Base-by-base conservation (phyloP, 192 early-diverging fungal genomes). In the Diversispora eburnea region DNA sequence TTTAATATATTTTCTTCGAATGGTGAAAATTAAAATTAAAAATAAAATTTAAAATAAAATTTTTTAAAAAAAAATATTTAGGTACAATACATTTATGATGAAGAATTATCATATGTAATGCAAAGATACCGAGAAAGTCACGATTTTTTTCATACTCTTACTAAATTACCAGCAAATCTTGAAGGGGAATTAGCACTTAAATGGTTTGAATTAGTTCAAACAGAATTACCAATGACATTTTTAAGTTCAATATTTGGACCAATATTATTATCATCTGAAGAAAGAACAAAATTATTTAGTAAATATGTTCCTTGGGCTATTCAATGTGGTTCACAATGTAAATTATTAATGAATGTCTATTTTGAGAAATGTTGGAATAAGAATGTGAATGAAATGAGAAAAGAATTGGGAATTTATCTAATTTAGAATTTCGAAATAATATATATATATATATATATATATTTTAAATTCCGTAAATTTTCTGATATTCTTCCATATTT, bases 181-280 rank as follows among this genome's bases (percentile, higher is more conserved):
- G 92, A 94, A 74, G 93, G 89, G 46, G 97, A 99, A 84, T 83
- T 98, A 65, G 95, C 91, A 5, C 84, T 99, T 49, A 99, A 99
- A 84, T 93, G 92, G 88, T 93, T 97, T 76, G 97, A 99, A 79
- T 89, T 91, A 80, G 85, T 84, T 10, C 97, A 99, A 76, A 95
- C 91, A 2, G 94, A 93, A 3, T 77, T 99, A 62, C 97, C 97
- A 12, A 90, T 99, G 78, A 89, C 92, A 0, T 80, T 90, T 78
- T 77, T 97, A n/a, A 86, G 89, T 13, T 91, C 91, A n/a, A 67
- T 92, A 6, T 84, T 93, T 78, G 97, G 94, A 0, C 95, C 94
- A 0, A 72, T 97, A 62, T 77, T 88, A 13, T 78, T 98, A 69
- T 81, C 83, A 0, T 67, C 78, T 1, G 52, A 67, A 17, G 89